A percentile compares a stretch with the other conserved stretches of the same genome.
Evolutionary conservation across 2,329 filamentous ascomycete species (phyloP).

Genomic region (Phoma sp.): DNA sequence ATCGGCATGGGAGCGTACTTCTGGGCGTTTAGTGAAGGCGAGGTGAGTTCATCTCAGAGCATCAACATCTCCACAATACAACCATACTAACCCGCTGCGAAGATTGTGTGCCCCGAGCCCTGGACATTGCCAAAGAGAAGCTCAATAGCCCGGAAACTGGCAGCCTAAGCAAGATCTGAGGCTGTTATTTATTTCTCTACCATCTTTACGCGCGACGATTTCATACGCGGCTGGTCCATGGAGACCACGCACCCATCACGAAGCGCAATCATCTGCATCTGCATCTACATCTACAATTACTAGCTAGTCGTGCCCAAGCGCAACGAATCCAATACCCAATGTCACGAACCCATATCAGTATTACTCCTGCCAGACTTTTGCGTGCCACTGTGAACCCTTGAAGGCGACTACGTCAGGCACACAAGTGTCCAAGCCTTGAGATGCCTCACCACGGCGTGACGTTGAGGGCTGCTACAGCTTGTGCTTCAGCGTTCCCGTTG

Average conservation of each 20-base stretch:
- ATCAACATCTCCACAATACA: not conserved
- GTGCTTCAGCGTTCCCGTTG: conserved; percentile 9
- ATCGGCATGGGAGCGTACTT: conserved; percentile 89
- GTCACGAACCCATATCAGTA: not conserved
- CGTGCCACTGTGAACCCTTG: too few species aligned
- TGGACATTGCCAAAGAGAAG: conserved; percentile 59
- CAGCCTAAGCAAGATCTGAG: conserved; percentile 16
- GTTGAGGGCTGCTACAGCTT: conserved; percentile 4
- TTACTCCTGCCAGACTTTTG: not conserved
- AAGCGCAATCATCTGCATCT: conserved; percentile 2
- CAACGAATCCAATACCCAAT: conserved; percentile 4
- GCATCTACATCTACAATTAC: conserved; percentile 1
- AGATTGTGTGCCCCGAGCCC: conserved; percentile 58
- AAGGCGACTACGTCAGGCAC: not conserved
- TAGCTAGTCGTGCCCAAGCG: conserved; percentile 9
- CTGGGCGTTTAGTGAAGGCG: conserved; percentile 96
- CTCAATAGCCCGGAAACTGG: conserved; percentile 30
- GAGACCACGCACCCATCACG: conserved; percentile 7
- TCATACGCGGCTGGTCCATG: conserved; percentile 7
- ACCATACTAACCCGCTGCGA: conserved; percentile 18
- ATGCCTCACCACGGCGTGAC: conserved; percentile 13
- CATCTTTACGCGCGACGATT: conserved; percentile 8
- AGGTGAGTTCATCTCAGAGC: conserved; percentile 66
- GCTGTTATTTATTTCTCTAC: not conserved
- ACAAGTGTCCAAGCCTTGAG: conserved; percentile 8